Base-by-base conservation (phyloP, 2,329 filamentous ascomycete species). In the Cephalotrichum gorgonifer region DNA sequence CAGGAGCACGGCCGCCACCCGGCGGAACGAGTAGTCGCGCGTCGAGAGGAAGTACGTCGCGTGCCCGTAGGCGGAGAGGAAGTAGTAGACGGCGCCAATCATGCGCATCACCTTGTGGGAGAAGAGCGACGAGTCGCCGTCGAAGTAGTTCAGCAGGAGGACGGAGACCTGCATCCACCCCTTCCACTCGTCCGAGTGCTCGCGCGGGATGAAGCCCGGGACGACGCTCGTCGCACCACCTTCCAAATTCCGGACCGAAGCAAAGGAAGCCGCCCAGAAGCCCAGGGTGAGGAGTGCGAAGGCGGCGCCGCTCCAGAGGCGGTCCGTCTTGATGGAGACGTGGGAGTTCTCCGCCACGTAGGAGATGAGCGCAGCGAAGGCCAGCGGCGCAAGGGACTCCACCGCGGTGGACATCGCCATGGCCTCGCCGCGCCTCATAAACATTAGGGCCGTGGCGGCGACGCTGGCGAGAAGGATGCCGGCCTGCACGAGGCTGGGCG, bases 161-260 rank as follows among this genome's bases (percentile, higher is more conserved):
- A 72, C 64, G 17, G 72, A 61, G 14, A 70, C 67, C 54, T 83
- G 79, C 75, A 84, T 79, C 69, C 78, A 75, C 2, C 81, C 81
- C 62, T 83, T 84, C 72, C 79, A 81, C 58, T 85, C 81, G 52
- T 83, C 72, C 0, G 75, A 77, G 54, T 83, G 76, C 43, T 73
- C 67, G 46, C 79, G 69, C 1, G 73, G 69, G 5, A 83, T 62
- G 41, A 50, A 60, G 8, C 59, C 53, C 5, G 56, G 54, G 22
- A 56, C 56, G 4, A 30, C 41, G 20, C 31, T 27, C n/a, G 33
- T 22, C 30, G 30, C 28, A 15, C 43, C 15, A 9, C 15, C 14
- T 20, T 17, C 30, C 12, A 39, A 22, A 20, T 20, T 9, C n/a
- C 35, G n/a, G 35, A 39, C 3, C n/a, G 35, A 39, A n/a, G n/a